phyloP scores from a whole-genome alignment of 495 filamentous ascomycete species.

The Chaetomium tenue region DNA sequence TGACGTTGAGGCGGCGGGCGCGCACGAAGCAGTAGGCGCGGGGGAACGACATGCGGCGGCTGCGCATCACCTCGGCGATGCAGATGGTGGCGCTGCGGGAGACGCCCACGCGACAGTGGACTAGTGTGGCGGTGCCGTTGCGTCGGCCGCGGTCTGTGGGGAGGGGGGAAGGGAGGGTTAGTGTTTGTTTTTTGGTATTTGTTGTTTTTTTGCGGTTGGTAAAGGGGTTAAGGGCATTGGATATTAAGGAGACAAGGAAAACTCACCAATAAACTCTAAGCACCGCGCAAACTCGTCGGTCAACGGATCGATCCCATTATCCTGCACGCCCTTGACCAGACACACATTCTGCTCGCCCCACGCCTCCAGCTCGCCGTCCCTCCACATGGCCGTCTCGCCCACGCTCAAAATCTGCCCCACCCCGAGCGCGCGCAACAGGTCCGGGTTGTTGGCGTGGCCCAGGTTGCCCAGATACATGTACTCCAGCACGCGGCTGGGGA shows the following conservation, averaged over 20 bases:
- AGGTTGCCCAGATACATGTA: constrained; percentile 97
- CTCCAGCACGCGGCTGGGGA: constrained; percentile 83
- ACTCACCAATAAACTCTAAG: constrained; percentile 86
- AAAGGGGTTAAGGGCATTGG: neutral
- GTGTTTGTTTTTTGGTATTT: neutral
- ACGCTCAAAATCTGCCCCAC: constrained; percentile 88
- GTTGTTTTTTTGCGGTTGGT: neutral
- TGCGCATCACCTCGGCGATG: constrained; percentile 94
- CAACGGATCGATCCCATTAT: constrained; percentile 92
- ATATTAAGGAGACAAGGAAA: neutral
- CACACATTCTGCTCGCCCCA: constrained; percentile 76
- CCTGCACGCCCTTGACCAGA: constrained; percentile 80
- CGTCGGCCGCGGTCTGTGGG: constrained; percentile 71
- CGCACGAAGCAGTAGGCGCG: constrained; percentile 95
- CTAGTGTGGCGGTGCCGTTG: constrained; percentile 79
- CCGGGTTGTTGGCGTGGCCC: constrained; percentile 87
- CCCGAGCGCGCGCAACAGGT: constrained; percentile 72
- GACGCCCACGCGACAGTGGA: constrained; percentile 95
- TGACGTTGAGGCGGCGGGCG: constrained; percentile 74
- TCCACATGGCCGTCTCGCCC: constrained; percentile 86
- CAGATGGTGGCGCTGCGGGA: constrained; percentile 95
- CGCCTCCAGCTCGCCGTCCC: constrained; percentile 58
- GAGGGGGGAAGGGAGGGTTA: too few relatives aligned
- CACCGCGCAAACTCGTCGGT: constrained; percentile 85
- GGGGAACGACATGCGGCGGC: constrained; percentile 76